phyloP scores from a whole-genome alignment of 768 basidiomycete genomes.

The Epithele typhae region DNA sequence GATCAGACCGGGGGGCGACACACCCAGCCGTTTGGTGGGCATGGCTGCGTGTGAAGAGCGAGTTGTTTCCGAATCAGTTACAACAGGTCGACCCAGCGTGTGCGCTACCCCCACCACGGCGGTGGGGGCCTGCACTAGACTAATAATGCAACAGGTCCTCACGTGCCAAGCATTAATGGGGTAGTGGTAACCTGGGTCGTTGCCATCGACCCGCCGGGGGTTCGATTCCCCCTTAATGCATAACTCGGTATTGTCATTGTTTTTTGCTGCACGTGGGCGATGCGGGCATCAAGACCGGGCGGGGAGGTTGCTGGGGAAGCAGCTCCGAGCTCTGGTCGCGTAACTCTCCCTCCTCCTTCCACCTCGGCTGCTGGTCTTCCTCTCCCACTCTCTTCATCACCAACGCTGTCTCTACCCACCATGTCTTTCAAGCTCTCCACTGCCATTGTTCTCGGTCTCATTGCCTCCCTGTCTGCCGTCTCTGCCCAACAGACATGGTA shows the following conservation, averaged over 20 bases:
- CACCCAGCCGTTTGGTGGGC: too few species aligned
- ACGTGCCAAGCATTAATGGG: constrained; percentile 32
- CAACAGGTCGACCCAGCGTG: too few species aligned
- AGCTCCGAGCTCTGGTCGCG: background rate
- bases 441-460: constrained; percentile 7
- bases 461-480: constrained; percentile 9
- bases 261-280: too few species aligned
- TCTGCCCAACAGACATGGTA: constrained; percentile 14
- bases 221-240: constrained; percentile 88
- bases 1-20: too few species aligned
- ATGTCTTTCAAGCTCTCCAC: constrained; percentile 15
- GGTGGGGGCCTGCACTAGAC: too few species aligned
- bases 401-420: constrained; percentile 12
- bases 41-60: too few species aligned
- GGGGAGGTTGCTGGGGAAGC: too few species aligned
- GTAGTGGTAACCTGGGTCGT: constrained; percentile 35
- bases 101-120: too few species aligned
- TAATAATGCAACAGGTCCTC: too few species aligned
- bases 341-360: constrained; percentile 7
- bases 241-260: too few species aligned
- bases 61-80: too few species aligned
- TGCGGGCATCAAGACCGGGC: too few species aligned
- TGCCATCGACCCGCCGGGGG: constrained; percentile 75
- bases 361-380: constrained; percentile 14
- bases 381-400: constrained; percentile 4